phyloP scores from a whole-genome alignment of 2,329 filamentous ascomycete genomes.

The Cladosporium colombiae region DNA sequence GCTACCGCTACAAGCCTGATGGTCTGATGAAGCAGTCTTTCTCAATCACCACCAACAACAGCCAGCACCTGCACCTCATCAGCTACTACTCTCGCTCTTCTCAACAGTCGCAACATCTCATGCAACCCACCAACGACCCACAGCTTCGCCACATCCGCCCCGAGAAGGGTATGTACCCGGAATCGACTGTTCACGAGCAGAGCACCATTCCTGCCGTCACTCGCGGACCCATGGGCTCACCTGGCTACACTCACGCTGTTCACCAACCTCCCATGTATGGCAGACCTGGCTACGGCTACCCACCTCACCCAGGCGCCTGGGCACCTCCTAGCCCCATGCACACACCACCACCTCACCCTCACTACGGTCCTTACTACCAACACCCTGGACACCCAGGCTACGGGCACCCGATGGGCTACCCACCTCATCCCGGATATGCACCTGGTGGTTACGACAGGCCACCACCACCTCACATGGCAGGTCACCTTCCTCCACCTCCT shows the following conservation, averaged over 20 bases:
- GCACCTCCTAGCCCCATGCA: conserved; percentile 45
- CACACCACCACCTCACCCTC: conserved; percentile 39
- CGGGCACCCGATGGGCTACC: conserved; percentile 34
- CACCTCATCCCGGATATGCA: conserved; percentile 35
- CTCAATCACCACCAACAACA: conserved; percentile 89
- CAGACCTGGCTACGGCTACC: conserved; percentile 43
- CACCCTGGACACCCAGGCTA: conserved; percentile 30
- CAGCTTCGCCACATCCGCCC: conserved; percentile 79
- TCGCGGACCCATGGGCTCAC: conserved; percentile 66
- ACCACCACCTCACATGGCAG: conserved; percentile 42
- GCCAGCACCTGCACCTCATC: conserved; percentile 94
- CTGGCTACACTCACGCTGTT: conserved; percentile 56
- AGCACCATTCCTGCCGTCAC: conserved; percentile 79
- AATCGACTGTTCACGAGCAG: conserved; percentile 86
- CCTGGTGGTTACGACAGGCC: conserved; percentile 39
- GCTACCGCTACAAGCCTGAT: conserved; percentile 92
- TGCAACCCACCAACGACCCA: conserved; percentile 80
- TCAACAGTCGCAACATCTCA: conserved; percentile 69
- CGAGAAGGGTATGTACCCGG: conserved; percentile 93
- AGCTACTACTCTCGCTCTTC: conserved; percentile 90
- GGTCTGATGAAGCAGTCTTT: conserved; percentile 99
- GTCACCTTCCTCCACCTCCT: conserved; percentile 42
- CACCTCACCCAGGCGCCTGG: conserved; percentile 39
- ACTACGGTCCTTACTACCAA: conserved; percentile 40
- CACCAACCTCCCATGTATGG: conserved; percentile 43